Conservation (phyloP, 805 yeast species). For the Metschnikowia continentalis region DNA sequence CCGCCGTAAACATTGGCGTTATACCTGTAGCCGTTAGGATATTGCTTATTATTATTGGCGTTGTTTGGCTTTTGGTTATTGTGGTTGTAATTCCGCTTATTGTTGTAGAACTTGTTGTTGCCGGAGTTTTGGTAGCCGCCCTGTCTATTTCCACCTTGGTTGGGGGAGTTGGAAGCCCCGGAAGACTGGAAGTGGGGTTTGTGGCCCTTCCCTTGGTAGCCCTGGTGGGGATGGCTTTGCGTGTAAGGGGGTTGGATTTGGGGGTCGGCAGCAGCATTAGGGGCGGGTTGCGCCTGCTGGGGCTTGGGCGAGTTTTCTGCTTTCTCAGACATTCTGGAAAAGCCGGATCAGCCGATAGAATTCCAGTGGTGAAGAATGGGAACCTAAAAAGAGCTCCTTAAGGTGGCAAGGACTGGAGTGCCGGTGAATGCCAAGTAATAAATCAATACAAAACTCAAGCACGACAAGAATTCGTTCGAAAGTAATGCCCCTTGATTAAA, state of each 20-base stretch:
- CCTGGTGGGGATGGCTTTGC: conserved; percentile 8
- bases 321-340: conserved; percentile 10
- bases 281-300: neutral
- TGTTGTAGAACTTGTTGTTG: conserved; percentile 16
- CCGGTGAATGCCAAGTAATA: conserved; percentile 2
- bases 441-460: conserved; percentile 3
- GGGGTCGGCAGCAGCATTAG: neutral
- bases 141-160: conserved; percentile 10
- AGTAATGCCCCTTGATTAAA: conserved; percentile 4
- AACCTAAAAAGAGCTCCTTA: neutral
- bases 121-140: conserved; percentile 17
- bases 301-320: conserved; percentile 6
- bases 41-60: conserved; percentile 14
- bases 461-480: neutral
- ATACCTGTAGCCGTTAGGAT: conserved; percentile 13
- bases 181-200: conserved; percentile 1
- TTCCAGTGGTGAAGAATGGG: neutral
- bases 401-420: conserved; percentile 2
- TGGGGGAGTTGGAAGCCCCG: conserved; percentile 1
- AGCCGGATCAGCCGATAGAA: neutral
- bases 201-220: conserved; percentile 4
- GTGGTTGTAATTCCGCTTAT: conserved; percentile 12
- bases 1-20: conserved; percentile 14
- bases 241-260: neutral
- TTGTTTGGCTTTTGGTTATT: conserved; percentile 7